phyloP scores from a whole-genome alignment of 257 asterid species.

The Primulina eburnea region DNA sequence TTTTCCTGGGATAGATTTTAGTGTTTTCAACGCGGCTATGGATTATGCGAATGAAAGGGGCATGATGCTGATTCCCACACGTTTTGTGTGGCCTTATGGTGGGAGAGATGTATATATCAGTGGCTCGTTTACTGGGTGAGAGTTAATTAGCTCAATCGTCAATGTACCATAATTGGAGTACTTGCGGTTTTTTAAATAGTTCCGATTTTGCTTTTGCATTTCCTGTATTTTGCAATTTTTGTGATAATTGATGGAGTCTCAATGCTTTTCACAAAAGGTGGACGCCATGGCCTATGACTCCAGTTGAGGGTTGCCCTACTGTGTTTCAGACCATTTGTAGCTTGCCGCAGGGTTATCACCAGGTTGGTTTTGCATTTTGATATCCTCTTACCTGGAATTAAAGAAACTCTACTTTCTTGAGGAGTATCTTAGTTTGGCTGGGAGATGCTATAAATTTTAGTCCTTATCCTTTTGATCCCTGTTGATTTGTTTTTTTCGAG shows the following conservation, averaged over 20 bases:
- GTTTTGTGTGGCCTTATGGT: slow-evolving; percentile 77
- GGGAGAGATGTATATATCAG: slow-evolving; percentile 63
- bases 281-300: slow-evolving; percentile 61
- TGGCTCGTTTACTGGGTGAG: slow-evolving; percentile 71
- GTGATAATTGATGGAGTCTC: slow-evolving; percentile 12
- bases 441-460: neutral
- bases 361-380: slow-evolving; percentile 36
- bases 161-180: neutral
- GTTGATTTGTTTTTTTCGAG: neutral
- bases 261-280: slow-evolving; percentile 47
- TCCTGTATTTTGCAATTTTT: slow-evolving; percentile 8
- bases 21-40: neutral
- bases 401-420: neutral
- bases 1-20: neutral
- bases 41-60: slow-evolving; percentile 18
- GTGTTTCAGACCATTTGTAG: slow-evolving; percentile 60
- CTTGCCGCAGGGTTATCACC: slow-evolving; percentile 65
- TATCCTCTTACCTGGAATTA: neutral
- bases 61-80: slow-evolving; percentile 43
- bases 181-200: too few species aligned
- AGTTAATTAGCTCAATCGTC: neutral
- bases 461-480: neutral
- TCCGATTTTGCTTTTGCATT: slow-evolving; percentile 17
- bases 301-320: slow-evolving; percentile 72
- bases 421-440: neutral